Evolutionary conservation across 129 eudicot species (phyloP).

Genomic region (Calendula officinalis): DNA sequence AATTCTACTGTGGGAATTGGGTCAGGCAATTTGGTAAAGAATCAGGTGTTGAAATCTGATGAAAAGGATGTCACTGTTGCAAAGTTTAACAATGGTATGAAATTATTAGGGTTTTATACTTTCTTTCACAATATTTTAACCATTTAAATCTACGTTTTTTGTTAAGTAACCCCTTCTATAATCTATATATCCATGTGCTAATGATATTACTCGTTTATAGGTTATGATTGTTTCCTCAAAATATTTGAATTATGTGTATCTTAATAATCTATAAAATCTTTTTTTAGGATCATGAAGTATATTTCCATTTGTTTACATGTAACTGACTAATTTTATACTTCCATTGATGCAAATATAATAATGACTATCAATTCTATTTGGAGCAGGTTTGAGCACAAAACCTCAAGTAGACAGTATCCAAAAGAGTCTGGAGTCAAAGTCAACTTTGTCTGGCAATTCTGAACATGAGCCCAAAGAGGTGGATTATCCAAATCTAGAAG

Average conservation of each 20-base stretch:
- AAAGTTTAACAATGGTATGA: constrained; percentile 40
- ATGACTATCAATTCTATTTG: constrained; percentile 5
- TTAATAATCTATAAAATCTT: not conserved
- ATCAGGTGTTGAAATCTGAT: constrained; percentile 28
- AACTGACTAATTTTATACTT: too few relatives aligned
- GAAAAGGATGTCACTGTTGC: constrained; percentile 30
- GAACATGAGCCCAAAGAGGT: constrained; percentile 37
- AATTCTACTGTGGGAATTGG: constrained; percentile 26
- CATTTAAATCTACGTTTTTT: not conserved
- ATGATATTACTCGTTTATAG: not conserved
- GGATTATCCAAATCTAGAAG: constrained; percentile 32
- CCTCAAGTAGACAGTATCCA: constrained; percentile 33
- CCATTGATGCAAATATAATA: not conserved
- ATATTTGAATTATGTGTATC: too few relatives aligned
- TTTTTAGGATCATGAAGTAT: not conserved
- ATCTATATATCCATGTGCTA: not conserved
- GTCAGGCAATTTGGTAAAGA: constrained; percentile 24
- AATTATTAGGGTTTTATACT: not conserved
- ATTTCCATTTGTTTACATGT: too few relatives aligned
- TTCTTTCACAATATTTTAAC: not conserved
- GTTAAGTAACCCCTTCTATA: not conserved
- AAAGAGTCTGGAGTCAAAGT: constrained; percentile 27
- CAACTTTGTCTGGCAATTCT: constrained; percentile 21
- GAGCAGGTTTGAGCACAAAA: constrained; percentile 40
- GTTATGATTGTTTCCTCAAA: not conserved